Conservation (phyloP, 2,329 filamentous ascomycete genomes). For the Epichloe gansuensis region DNA sequence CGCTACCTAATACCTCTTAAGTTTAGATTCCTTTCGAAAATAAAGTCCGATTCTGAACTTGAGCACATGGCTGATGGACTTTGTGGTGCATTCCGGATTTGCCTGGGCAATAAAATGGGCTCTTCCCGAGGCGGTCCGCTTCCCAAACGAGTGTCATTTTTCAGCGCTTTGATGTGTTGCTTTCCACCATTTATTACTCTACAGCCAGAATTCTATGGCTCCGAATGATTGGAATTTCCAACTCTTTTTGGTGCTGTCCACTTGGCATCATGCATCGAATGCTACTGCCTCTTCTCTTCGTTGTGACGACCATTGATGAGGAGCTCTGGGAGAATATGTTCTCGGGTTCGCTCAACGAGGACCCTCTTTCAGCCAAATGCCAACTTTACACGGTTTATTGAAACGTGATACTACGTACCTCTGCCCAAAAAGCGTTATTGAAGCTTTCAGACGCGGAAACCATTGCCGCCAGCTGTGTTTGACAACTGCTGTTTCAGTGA, state of each 20-base stretch:
- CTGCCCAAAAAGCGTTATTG: not conserved
- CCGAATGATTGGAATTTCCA: no score
- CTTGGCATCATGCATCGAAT: no score
- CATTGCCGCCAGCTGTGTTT: not conserved
- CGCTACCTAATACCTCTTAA: not conserved
- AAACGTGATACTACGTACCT: not conserved
- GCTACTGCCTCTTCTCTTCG: no score
- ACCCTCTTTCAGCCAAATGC: no score
- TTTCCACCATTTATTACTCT: no score
- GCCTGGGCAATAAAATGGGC: not conserved
- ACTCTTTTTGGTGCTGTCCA: no score
- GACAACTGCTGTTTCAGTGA: not conserved
- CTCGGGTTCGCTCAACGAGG: no score
- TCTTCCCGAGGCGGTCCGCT: not conserved
- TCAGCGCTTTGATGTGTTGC: not conserved
- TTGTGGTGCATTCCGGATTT: not conserved
- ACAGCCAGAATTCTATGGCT: no score
- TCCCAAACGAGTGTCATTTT: not conserved
- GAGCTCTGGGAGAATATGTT: no score
- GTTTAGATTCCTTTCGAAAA: not conserved
- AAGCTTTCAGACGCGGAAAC: not conserved
- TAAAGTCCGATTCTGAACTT: not conserved
- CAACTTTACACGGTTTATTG: no score
- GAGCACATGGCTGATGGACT: not conserved
- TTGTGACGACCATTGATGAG: no score